Conservation (phyloP, 805 yeast species). For the Candida saitoana region DNA sequence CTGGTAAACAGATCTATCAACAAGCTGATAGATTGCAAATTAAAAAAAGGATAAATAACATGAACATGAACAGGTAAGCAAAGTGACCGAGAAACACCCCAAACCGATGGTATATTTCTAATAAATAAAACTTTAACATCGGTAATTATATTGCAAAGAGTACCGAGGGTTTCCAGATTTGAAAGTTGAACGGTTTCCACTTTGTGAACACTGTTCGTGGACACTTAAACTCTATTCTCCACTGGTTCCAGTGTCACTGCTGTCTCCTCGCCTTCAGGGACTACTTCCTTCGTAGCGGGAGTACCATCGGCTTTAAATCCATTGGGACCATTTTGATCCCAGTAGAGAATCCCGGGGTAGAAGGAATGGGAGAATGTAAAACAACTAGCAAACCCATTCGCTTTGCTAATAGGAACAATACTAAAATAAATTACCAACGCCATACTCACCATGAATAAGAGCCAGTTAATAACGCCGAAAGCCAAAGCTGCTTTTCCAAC, state of each 20-base stretch:
- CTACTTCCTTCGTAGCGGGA: neutral
- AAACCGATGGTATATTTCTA: too few relatives aligned
- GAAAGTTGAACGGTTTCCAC: too few relatives aligned
- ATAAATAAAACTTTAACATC: too few relatives aligned
- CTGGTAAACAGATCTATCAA: too few relatives aligned
- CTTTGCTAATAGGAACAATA: slow-evolving; percentile 13
- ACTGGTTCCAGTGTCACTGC: neutral
- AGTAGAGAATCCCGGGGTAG: neutral
- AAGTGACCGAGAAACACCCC: too few relatives aligned
- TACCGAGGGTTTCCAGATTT: too few relatives aligned
- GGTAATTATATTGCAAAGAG: too few relatives aligned
- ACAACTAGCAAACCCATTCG: neutral
- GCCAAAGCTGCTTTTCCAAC: slow-evolving; percentile 21
- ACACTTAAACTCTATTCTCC: neutral
- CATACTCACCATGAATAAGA: slow-evolving; percentile 16
- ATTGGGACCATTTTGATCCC: neutral
- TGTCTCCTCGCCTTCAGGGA: neutral
- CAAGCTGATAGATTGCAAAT: too few relatives aligned
- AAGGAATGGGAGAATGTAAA: neutral
- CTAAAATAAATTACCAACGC: slow-evolving; percentile 13
- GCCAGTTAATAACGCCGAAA: slow-evolving; percentile 18
- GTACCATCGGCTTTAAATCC: neutral
- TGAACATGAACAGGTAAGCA: too few relatives aligned
- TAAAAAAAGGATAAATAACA: too few relatives aligned
- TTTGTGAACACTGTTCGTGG: too few relatives aligned